Evolutionary conservation across 2,329 filamentous ascomycete genomes (phyloP).

Genomic region (Fusarium xylarioides): DNA sequence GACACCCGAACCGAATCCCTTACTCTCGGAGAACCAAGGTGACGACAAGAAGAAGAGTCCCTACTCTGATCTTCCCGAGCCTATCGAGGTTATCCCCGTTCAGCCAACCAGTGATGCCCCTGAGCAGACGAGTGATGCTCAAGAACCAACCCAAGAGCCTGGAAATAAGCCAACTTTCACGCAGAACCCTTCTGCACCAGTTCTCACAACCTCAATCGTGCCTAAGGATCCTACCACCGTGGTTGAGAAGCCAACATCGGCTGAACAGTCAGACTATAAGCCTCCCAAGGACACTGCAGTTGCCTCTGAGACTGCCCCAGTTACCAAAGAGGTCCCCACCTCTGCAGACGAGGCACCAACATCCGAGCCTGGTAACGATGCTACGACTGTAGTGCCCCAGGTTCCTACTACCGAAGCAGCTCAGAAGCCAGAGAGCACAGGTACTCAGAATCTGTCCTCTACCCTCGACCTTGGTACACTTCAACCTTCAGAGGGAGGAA

Average conservation of each 20-base stretch:
- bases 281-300: neutral
- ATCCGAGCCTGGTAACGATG: neutral
- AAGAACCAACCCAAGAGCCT: slow-evolving; percentile 18
- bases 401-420: slow-evolving; percentile 6
- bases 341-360: neutral
- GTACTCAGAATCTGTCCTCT: slow-evolving; percentile 12
- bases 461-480: slow-evolving; percentile 39
- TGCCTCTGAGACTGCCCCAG: neutral
- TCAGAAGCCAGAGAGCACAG: slow-evolving; percentile 17
- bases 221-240: slow-evolving; percentile 23
- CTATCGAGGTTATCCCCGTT: slow-evolving; percentile 35
- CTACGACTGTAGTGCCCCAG: slow-evolving; percentile 1
- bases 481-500: slow-evolving; percentile 20
- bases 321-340: neutral
- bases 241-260: neutral
- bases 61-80: slow-evolving; percentile 4
- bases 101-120: neutral
- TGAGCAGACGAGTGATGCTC: slow-evolving; percentile 6
- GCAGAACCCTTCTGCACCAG: slow-evolving; percentile 20
- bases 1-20: slow-evolving; percentile 27
- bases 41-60: slow-evolving; percentile 9
- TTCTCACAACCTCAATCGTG: slow-evolving; percentile 34
- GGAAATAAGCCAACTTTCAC: slow-evolving; percentile 22
- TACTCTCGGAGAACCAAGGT: slow-evolving; percentile 14
- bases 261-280: neutral